phyloP scores from a whole-genome alignment of 2,329 filamentous ascomycete genomes.

The Sphaerulina vaccinii region DNA sequence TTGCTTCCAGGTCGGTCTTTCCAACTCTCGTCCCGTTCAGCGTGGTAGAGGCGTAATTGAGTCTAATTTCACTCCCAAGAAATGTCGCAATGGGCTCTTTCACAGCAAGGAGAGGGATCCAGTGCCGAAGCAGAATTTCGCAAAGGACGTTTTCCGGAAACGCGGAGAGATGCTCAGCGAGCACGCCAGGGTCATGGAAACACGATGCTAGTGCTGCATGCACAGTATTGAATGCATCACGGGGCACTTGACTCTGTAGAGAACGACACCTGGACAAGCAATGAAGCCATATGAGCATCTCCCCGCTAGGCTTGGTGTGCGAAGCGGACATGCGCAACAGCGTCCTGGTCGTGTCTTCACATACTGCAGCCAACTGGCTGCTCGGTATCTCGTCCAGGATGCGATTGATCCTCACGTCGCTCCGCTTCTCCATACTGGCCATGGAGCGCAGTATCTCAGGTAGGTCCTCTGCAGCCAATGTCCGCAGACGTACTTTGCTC shows the following conservation, averaged over 20 bases:
- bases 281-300: slow-evolving; percentile 11
- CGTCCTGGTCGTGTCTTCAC: not conserved
- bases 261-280: slow-evolving; percentile 1
- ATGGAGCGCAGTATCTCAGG: slow-evolving; percentile 7
- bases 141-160: slow-evolving; percentile 3
- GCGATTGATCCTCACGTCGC: not conserved
- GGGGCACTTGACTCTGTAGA: not conserved
- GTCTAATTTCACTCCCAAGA: not conserved
- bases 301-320: not conserved
- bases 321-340: not conserved
- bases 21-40: no score
- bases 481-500: slow-evolving; percentile 27
- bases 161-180: slow-evolving; percentile 8
- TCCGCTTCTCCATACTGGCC: not conserved
- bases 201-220: slow-evolving; percentile 11
- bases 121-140: slow-evolving; percentile 11
- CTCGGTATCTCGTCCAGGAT: slow-evolving; percentile 19
- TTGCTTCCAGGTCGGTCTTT: not conserved
- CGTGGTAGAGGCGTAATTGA: no score
- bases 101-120: slow-evolving; percentile 4
- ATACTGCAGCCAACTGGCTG: not conserved
- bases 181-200: slow-evolving; percentile 4
- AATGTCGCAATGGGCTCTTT: not conserved
- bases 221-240: slow-evolving; percentile 6
- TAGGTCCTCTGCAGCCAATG: slow-evolving; percentile 16